phyloP scores from a whole-genome alignment of 345 rosid species.

The Hirschfeldia incana region DNA sequence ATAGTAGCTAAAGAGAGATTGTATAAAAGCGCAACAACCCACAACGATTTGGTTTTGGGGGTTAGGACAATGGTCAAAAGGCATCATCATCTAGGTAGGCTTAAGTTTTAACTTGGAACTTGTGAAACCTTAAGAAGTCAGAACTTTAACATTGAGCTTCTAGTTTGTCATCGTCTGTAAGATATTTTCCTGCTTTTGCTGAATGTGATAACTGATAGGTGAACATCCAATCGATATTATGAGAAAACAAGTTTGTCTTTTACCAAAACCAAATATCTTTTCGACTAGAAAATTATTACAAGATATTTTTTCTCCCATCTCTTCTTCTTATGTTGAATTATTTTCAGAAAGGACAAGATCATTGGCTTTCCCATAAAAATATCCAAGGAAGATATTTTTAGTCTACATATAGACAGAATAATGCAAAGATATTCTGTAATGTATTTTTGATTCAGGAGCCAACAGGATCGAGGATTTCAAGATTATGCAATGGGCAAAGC shows the following conservation, averaged over 20 bases:
- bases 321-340: conserved; percentile 17
- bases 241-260: background rate
- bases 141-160: conserved; percentile 11
- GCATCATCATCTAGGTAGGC: background rate
- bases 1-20: background rate
- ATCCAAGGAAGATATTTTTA: conserved; percentile 30
- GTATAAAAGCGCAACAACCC: background rate
- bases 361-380: conserved; percentile 15
- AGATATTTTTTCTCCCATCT: conserved; percentile 14
- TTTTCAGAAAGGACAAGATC: conserved; percentile 25
- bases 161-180: conserved; percentile 27
- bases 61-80: conserved; percentile 1
- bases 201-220: background rate
- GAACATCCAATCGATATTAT: background rate
- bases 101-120: conserved; percentile 5
- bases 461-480: conserved; percentile 30
- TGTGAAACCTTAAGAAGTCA: background rate
- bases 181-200: conserved; percentile 15
- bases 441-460: background rate
- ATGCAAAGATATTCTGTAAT: conserved; percentile 20
- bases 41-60: background rate
- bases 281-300: background rate
- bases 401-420: conserved; percentile 12
- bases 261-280: conserved; percentile 1
- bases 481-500: conserved; percentile 70